A percentile compares a stretch with the other conserved stretches of the same genome.
Evolutionary conservation across 2,329 filamentous ascomycete species (phyloP).

Genomic region (Microdochium paspali): DNA sequence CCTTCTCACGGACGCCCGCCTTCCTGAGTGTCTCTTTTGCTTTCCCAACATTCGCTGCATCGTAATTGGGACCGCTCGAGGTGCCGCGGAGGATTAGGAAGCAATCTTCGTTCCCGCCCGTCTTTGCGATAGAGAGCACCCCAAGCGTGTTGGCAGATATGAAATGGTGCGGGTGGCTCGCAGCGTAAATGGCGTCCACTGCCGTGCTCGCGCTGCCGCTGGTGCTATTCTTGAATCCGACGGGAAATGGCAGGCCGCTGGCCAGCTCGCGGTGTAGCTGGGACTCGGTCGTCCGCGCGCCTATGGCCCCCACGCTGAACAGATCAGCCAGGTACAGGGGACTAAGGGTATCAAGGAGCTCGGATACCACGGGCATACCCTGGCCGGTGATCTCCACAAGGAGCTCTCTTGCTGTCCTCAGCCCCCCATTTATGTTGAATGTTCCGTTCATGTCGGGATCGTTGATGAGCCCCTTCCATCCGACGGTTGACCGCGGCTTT

Average conservation of each 20-base stretch:
- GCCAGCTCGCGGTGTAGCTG: constrained; percentile 94
- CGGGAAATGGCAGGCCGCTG: constrained; percentile 88
- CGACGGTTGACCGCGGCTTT: constrained; percentile 94
- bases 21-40: constrained; percentile 72
- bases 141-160: constrained; percentile 95
- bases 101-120: constrained; percentile 90
- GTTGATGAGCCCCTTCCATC: constrained; percentile 98
- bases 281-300: constrained; percentile 92
- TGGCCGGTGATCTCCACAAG: constrained; percentile 85
- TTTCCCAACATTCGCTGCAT: constrained; percentile 71
- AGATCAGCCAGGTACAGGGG: constrained; percentile 94
- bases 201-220: constrained; percentile 84
- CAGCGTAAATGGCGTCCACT: constrained; percentile 90
- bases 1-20: constrained; percentile 61
- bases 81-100: constrained; percentile 93
- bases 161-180: constrained; percentile 90
- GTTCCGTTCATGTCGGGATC: constrained; percentile 97
- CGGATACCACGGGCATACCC: constrained; percentile 92
- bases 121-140: constrained; percentile 88
- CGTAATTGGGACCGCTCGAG: constrained; percentile 89
- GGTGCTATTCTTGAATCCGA: constrained; percentile 99
- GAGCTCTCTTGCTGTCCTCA: constrained; percentile 77
- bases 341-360: constrained; percentile 97
- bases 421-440: constrained; percentile 98
- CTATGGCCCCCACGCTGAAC: constrained; percentile 84